Percentiles rank a stretch among this genome's conserved stretches.
phyloP scores from a whole-genome alignment of 176 grass and related monocot genomes.

The Bothriochloa decipiens region DNA sequence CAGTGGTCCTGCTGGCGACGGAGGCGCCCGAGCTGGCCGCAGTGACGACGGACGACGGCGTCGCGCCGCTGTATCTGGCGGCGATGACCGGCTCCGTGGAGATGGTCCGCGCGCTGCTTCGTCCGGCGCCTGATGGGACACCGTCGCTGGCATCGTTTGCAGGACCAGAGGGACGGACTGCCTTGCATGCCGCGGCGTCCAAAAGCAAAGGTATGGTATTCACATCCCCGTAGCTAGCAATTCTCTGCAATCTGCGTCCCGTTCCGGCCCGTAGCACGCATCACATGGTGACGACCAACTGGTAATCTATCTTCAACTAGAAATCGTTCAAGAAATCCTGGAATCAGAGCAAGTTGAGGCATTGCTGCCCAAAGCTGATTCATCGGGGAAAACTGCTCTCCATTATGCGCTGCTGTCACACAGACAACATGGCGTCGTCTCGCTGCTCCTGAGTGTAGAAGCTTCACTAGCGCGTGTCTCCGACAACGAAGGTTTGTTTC shows the following conservation, averaged over 20 bases:
- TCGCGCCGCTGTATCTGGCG: constrained; percentile 54
- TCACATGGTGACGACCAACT: no score
- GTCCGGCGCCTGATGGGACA: neutral
- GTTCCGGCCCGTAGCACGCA: no score
- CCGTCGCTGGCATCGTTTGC: neutral
- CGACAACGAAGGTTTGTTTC: constrained; percentile 34
- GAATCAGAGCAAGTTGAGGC: neutral
- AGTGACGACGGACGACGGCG: neutral
- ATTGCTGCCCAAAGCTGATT: constrained; percentile 28
- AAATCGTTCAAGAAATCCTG: neutral
- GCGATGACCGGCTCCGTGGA: neutral
- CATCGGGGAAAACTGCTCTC: constrained; percentile 43
- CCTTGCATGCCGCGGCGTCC: constrained; percentile 44
- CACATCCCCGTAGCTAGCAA: no score
- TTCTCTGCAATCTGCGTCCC: no score
- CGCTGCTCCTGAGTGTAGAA: no score
- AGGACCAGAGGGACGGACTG: constrained; percentile 49
- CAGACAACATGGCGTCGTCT: no score
- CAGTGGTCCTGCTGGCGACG: constrained; percentile 5
- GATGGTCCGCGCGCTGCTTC: constrained; percentile 11
- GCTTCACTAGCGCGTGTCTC: constrained; percentile 16
- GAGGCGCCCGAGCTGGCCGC: constrained; percentile 4
- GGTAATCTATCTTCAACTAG: no score
- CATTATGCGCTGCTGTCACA: neutral
- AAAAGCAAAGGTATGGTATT: no score